Base-by-base conservation (phyloP, 129 eudicot genomes). In the Calendula officinalis region DNA sequence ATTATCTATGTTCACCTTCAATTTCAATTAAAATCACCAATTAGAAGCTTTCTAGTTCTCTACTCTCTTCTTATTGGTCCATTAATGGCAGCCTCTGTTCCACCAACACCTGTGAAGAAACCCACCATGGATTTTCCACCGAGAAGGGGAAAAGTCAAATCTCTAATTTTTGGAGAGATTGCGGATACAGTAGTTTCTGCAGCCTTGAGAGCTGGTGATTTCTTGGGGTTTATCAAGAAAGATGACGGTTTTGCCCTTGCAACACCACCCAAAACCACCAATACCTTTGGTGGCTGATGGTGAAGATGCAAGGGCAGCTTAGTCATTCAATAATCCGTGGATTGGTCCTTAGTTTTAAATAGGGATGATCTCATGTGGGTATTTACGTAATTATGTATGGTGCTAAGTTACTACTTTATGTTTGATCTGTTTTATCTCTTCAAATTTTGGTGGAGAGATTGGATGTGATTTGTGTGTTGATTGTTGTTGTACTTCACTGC, bases 151-250 rank as follows among this genome's bases (percentile, higher is more conserved):
- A 69, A 41, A 36, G 46, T 69, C 15, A 69, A 58, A 69, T 67
- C 75, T 69, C 67, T 46, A 6, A 69, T 69, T 69, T 69, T 69
- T 69, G 75, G 38, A 69, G 75, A 41, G 75, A 45, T 69, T 69
- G 75, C 58, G 35, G 66, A 44, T 9, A 17, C 66, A 2, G 4
- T 69, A 11, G 37, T 34, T 46, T 69, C 48, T 35, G 75, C 51
- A 46, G 75, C 39, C 67, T 69, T 59, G 67, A 69, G 75, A 69
- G 75, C 67, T 46, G 47, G 55, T 36, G 56, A 56, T 68, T 68
- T 22, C 30, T 22, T 22, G 30, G 30, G 30, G 45, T 56, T 68
- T 12, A 53, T 13, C 44, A 68, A 68, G 55, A 56, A 68, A 54
- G 40, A 57, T 59, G 64, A 59, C 47, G 13, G 34, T 46, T 69